Base-by-base conservation (phyloP, 768 basidiomycete species). In the Mycena vitilis region DNA sequence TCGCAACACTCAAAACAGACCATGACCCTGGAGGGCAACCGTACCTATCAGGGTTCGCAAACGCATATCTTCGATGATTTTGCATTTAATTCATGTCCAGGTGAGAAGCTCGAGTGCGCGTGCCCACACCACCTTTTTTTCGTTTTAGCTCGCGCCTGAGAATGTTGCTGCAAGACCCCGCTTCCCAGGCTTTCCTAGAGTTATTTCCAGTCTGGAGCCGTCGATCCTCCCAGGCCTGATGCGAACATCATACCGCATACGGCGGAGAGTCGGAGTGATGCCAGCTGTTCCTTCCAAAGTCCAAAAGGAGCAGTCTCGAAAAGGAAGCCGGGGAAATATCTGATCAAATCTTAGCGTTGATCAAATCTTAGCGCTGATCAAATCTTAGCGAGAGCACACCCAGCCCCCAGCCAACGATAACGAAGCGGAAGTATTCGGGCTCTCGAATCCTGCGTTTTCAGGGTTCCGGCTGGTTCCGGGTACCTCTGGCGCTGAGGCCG, bases 161-260 rank as follows among this genome's bases (percentile, higher is more conserved):
- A 59, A 60, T 54, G 40, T 42, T 30, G 18, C 22, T 18, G 5
- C 22, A 56, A 61, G 60, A 57, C 37, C 54, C 60, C 60, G 66
- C 37, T 60, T 60, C 54, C 56, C 59, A 42, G 8, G 10, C 37
- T 44, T 60, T 60, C 54, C 56, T 53, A 34, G 8, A 5, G 45
- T 44, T 60, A 65, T 61, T 63, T 66, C 42, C 30, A 15, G 42
- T 58, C 66, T 60, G 52, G 52, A 57, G 57, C 48, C 18, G 64
- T 53, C 65, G 69, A 71, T 71, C 69, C 61, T 70, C 65, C 47
- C 65, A 70, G 65, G 69, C 36, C 36, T n/a, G 2, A 18, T 63
- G 60, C 25, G 69, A 66, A 48, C 44, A 70, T 58, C 60, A 37
- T 70, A 13, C 58, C 64, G 37, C 25, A 45, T 56, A 20, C 47